Evolutionary conservation across 2,329 filamentous ascomycete genomes (phyloP).

Genomic region (Aspergillus sp.): DNA sequence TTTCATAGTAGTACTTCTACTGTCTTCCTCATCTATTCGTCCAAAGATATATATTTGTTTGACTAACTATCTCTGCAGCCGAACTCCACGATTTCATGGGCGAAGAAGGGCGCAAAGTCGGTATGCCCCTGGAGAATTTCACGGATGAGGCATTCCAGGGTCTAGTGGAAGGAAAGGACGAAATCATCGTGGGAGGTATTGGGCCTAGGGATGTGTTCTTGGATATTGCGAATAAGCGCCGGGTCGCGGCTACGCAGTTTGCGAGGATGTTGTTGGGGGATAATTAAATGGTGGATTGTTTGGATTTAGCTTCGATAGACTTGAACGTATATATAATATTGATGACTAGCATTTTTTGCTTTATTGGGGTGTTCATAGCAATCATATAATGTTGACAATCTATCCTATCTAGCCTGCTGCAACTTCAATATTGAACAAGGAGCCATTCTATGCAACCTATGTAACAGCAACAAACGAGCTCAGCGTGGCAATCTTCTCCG

Average conservation of each 20-base stretch:
- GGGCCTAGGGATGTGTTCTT: conserved; percentile 32
- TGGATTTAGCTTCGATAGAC: too few relatives aligned
- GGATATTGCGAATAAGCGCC: conserved; percentile 36
- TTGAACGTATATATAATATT: not conserved
- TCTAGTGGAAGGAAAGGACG: conserved; percentile 45
- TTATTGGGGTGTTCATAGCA: too few relatives aligned
- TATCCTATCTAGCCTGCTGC: too few relatives aligned
- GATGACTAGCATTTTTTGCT: accelerated
- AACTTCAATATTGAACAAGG: too few relatives aligned
- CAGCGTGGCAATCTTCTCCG: conserved; percentile 21
- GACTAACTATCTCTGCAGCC: conserved; percentile 30
- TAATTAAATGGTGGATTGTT: not conserved
- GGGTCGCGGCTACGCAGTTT: conserved; percentile 20
- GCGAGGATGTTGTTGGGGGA: conserved; percentile 6
- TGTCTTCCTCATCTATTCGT: too few relatives aligned
- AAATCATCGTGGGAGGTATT: conserved; percentile 44
- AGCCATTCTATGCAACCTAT: too few relatives aligned
- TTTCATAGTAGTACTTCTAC: not conserved
- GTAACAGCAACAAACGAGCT: conserved; percentile 18
- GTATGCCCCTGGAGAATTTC: conserved; percentile 53
- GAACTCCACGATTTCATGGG: conserved; percentile 55
- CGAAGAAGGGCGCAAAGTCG: conserved; percentile 47
- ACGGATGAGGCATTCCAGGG: conserved; percentile 50
- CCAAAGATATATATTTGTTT: not conserved
- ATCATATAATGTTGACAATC: too few relatives aligned